A percentile compares a stretch with the other conserved stretches of the same genome.
These are phyloP conservation scores for Exophiala sp. DNA, from an alignment of 2,329 filamentous ascomycete species.

Conservation along the genomic window DNA sequence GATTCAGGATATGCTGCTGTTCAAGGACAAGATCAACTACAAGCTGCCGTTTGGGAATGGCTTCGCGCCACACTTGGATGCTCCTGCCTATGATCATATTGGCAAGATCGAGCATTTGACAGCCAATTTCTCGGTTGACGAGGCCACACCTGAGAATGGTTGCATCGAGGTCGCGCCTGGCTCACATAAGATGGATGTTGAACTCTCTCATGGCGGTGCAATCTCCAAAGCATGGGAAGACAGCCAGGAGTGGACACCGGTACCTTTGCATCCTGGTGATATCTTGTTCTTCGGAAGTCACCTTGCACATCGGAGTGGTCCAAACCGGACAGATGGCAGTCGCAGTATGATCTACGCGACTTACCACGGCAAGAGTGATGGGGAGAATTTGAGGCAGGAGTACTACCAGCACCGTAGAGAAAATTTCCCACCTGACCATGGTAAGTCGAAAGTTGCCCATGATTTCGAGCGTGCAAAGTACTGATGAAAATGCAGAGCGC, in stretches of 20 bases:
- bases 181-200: conserved; percentile 36
- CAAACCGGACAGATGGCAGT: conserved; percentile 29
- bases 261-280: conserved; percentile 33
- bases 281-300: conserved; percentile 36
- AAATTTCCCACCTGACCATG: conserved; percentile 17
- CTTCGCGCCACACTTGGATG: conserved; percentile 36
- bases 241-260: conserved; percentile 32
- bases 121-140: conserved; percentile 35
- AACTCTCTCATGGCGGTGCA: conserved; percentile 32
- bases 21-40: conserved; percentile 40
- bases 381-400: conserved; percentile 9
- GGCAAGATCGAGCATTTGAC: conserved; percentile 37
- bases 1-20: conserved; percentile 34
- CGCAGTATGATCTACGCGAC: conserved; percentile 33
- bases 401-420: conserved; percentile 17
- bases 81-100: conserved; percentile 37
- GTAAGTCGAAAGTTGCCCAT: neutral
- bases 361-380: conserved; percentile 23
- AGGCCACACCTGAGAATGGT: conserved; percentile 33
- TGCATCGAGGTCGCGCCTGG: conserved; percentile 36
- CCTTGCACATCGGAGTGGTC: conserved; percentile 34
- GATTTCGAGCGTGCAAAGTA: neutral
- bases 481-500: conserved; percentile 6
- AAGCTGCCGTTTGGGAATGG: conserved; percentile 35
- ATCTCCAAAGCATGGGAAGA: conserved; percentile 33